A percentile compares a stretch with the other conserved stretches of the same genome.
phyloP scores from a whole-genome alignment of 2,329 filamentous ascomycete genomes.

The Fusarium acutatum region DNA sequence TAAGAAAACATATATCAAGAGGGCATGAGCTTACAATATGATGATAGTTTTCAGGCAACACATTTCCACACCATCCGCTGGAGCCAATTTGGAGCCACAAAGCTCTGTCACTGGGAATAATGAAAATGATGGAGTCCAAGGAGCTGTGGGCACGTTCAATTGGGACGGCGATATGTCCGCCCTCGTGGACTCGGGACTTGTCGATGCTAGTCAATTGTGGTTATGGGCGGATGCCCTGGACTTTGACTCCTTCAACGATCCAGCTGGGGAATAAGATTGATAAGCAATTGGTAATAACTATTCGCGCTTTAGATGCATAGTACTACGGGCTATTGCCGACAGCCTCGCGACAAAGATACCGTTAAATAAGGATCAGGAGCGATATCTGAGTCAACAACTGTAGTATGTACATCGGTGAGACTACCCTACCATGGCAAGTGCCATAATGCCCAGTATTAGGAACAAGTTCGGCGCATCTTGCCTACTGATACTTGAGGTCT shows the following conservation, averaged over 20 bases:
- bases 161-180: neutral
- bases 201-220: neutral
- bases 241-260: neutral
- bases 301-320: too few relatives aligned
- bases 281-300: too few relatives aligned
- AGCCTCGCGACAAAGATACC: rapidly evolving
- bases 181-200: neutral
- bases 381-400: rapidly evolving
- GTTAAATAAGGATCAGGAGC: too few relatives aligned
- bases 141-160: neutral
- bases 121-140: rapidly evolving
- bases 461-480: rapidly evolving
- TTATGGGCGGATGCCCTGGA: neutral
- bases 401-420: rapidly evolving
- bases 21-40: rapidly evolving
- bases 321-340: neutral
- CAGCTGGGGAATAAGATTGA: neutral
- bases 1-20: rapidly evolving
- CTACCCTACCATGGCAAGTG: rapidly evolving
- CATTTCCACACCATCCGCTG: neutral
- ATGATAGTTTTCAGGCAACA: neutral
- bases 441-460: neutral
- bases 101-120: rapidly evolving
- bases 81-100: rapidly evolving
- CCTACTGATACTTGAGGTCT: neutral